A percentile compares a stretch with the other conserved stretches of the same genome.
phyloP scores from a whole-genome alignment of 73 alveolate species.

The Symbiodinium pilosum region DNA sequence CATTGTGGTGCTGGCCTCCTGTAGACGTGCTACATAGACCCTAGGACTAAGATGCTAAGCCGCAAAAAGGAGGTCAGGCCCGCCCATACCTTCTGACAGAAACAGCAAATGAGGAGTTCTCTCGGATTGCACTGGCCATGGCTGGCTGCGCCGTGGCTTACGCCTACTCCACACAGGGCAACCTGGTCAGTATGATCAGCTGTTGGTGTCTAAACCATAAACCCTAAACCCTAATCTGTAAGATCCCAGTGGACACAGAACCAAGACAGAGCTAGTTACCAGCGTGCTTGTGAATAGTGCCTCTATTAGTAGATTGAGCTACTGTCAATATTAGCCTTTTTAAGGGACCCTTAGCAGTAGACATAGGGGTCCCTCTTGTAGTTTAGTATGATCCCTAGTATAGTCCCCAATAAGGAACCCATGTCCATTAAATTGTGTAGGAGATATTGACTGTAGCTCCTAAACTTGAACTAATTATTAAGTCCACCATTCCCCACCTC shows the following conservation, averaged over 20 bases:
- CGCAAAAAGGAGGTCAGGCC: neutral
- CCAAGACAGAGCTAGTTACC: neutral
- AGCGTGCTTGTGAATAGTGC: neutral
- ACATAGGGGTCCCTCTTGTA: too few species aligned
- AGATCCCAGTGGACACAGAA: neutral
- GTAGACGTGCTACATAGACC: neutral
- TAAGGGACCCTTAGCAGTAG: too few species aligned
- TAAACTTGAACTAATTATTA: neutral
- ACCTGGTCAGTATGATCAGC: neutral
- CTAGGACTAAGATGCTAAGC: neutral
- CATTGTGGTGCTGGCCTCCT: neutral
- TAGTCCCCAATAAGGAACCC: too few species aligned
- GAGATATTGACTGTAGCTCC: neutral
- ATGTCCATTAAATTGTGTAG: too few species aligned
- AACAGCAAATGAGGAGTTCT: neutral
- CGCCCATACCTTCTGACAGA: neutral
- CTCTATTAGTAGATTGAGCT: too few species aligned
- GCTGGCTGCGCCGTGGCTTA: constrained; percentile 44
- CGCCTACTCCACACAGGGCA: neutral
- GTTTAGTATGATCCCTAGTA: too few species aligned
- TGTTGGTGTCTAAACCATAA: neutral
- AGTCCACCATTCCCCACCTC: neutral
- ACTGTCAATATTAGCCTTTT: too few species aligned
- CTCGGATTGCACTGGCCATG: constrained; percentile 1
- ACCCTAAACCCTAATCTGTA: too few species aligned